These are phyloP conservation scores for Mycosphaerella sp. DNA, from an alignment of 2,329 filamentous ascomycete species.

Conservation along the genomic window DNA sequence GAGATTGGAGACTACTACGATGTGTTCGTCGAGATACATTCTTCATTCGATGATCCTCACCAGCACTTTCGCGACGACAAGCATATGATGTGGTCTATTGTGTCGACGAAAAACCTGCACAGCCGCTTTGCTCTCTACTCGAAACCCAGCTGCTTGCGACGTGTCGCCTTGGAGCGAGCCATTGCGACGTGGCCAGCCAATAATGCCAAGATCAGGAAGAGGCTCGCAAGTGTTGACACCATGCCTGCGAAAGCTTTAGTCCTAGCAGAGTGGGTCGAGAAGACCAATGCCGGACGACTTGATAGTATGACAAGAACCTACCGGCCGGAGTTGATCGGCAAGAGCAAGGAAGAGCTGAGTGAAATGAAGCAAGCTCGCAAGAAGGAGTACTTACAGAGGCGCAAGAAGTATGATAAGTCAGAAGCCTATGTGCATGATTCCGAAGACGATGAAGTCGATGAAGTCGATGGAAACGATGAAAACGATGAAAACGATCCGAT, in stretches of 20 bases:
- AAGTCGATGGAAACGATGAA: background rate
- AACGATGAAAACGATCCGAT: background rate
- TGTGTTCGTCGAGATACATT: constrained; percentile 34
- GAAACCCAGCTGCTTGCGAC: constrained; percentile 19
- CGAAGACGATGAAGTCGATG: constrained; percentile 9
- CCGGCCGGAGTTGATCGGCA: constrained; percentile 16
- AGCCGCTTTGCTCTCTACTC: constrained; percentile 23
- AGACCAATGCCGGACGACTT: constrained; percentile 9
- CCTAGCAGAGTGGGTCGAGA: constrained; percentile 18
- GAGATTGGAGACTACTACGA: constrained; percentile 39
- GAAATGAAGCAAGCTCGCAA: constrained; percentile 15
- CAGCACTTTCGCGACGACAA: constrained; percentile 27
- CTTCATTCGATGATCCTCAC: constrained; percentile 20
- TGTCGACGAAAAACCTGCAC: constrained; percentile 24
- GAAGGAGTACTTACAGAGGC: background rate
- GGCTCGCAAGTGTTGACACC: constrained; percentile 16
- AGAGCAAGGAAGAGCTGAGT: constrained; percentile 15
- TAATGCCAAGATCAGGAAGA: constrained; percentile 15
- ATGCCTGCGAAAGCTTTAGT: constrained; percentile 18
- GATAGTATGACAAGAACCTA: constrained; percentile 16
- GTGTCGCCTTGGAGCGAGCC: constrained; percentile 27
- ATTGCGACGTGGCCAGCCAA: constrained; percentile 22
- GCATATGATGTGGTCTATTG: constrained; percentile 35
- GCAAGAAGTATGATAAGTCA: constrained; percentile 1
- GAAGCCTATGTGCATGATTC: constrained; percentile 9